A percentile compares a stretch with the other conserved stretches of the same genome.
phyloP scores from a whole-genome alignment of 2,329 filamentous ascomycete genomes.

The Magnaporthales sp. region DNA sequence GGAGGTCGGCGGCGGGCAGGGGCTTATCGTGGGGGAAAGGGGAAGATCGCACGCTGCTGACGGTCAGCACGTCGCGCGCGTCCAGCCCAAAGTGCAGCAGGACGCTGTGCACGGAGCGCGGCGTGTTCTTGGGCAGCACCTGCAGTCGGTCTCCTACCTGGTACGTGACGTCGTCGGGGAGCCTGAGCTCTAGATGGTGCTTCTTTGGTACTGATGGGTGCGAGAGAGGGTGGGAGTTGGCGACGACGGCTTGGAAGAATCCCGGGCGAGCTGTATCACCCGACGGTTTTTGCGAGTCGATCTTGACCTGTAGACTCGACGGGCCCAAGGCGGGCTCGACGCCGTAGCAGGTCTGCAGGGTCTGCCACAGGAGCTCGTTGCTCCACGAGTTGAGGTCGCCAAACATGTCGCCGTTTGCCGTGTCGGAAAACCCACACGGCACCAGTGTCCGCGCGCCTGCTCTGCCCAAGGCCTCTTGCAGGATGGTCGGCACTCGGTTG shows the following conservation, averaged over 20 bases:
- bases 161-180: conserved; percentile 59
- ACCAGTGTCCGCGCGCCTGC: conserved; percentile 36
- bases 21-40: no score
- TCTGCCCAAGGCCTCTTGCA: conserved; percentile 42
- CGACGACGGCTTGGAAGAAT: conserved; percentile 33
- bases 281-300: no score
- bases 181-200: conserved; percentile 55
- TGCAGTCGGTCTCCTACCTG: conserved; percentile 68
- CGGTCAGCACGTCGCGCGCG: no score
- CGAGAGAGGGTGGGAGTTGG: no score
- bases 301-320: no score
- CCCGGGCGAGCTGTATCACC: conserved; percentile 13
- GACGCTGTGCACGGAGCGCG: conserved; percentile 50
- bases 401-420: conserved; percentile 52
- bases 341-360: conserved; percentile 24
- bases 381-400: conserved; percentile 36
- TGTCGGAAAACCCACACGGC: conserved; percentile 46
- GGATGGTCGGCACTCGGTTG: conserved; percentile 53
- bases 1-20: no score
- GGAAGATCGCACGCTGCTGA: no score
- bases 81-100: conserved; percentile 58
- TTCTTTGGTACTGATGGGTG: conserved; percentile 28
- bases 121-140: conserved; percentile 61
- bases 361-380: conserved; percentile 30
- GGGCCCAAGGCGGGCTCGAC: no score